Percentiles rank a stretch among this genome's conserved stretches.
These are phyloP conservation scores for Mimosa pudica DNA, from an alignment of 306 rosid species.

Conservation along the genomic window DNA sequence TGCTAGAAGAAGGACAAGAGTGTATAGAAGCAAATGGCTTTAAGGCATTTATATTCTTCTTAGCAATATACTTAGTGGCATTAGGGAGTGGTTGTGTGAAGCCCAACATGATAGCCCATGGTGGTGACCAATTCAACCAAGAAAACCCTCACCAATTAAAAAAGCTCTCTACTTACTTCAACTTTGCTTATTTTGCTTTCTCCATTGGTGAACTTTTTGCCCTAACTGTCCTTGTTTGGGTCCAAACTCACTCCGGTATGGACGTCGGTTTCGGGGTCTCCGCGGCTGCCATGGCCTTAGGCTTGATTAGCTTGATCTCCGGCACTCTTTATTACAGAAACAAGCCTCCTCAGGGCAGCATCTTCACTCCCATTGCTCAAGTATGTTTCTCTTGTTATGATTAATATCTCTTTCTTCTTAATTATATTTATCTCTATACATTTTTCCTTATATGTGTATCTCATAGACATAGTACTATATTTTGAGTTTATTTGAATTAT, in stretches of 20 bases:
- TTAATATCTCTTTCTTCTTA: too few relatives aligned
- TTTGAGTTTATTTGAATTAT: not conserved
- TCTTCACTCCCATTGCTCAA: constrained; percentile 81
- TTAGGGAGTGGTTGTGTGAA: constrained; percentile 95
- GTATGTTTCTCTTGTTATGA: constrained; percentile 35
- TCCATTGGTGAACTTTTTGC: constrained; percentile 86
- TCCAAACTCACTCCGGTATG: constrained; percentile 99
- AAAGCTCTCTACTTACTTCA: constrained; percentile 81
- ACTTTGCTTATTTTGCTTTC: constrained; percentile 86
- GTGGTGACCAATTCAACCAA: constrained; percentile 80
- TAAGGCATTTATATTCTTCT: constrained; percentile 69
- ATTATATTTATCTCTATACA: too few relatives aligned
- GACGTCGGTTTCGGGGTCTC: constrained; percentile 94
- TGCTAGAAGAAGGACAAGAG: constrained; percentile 27
- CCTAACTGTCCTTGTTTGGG: constrained; percentile 83
- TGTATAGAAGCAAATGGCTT: constrained; percentile 85
- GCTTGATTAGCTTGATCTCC: constrained; percentile 63
- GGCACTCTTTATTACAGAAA: constrained; percentile 81
- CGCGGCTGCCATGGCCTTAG: constrained; percentile 90
- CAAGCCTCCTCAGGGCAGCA: constrained; percentile 86
- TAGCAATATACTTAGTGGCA: constrained; percentile 88
- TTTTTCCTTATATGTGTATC: not conserved
- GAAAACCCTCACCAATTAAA: constrained; percentile 52
- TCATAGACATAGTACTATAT: not conserved
- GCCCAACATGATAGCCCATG: constrained; percentile 96